phyloP scores from a whole-genome alignment of 169 alveolate genomes.

The Cryptosporidium ryanae region DNA sequence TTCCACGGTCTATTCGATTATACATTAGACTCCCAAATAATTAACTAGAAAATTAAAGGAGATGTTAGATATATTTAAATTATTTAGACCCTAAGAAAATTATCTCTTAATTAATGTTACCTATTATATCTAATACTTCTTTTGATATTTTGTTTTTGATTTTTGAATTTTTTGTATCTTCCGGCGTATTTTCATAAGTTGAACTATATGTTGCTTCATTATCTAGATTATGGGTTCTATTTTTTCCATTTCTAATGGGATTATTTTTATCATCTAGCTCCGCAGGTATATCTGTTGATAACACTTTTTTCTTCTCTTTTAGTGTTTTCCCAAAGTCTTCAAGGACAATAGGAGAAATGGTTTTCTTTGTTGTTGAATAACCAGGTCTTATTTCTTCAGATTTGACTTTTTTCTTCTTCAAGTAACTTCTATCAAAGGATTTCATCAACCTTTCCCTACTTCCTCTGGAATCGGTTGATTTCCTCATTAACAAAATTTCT shows the following conservation, averaged over 20 bases:
- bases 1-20: too few species aligned
- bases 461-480: background rate
- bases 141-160: background rate
- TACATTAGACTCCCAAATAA: too few species aligned
- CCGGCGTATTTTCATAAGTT: background rate
- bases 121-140: background rate
- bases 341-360: constrained; percentile 14
- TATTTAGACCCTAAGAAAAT: too few species aligned
- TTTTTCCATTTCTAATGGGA: background rate
- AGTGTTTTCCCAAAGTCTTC: constrained; percentile 3
- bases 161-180: background rate
- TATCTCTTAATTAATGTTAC: too few species aligned
- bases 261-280: constrained; percentile 25
- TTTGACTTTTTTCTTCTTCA: constrained; percentile 2
- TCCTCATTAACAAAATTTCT: constrained; percentile 24
- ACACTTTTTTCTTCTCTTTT: background rate
- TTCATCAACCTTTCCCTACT: background rate
- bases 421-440: constrained; percentile 35
- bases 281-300: constrained; percentile 6
- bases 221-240: too few species aligned
- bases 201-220: background rate
- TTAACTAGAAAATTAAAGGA: too few species aligned
- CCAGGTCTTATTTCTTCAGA: constrained; percentile 22
- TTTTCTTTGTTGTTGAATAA: constrained; percentile 10
- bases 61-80: too few species aligned